Evolutionary conservation across 1,284 basidiomycete genomes (phyloP).

Genomic region (Chalciporus sp.): DNA sequence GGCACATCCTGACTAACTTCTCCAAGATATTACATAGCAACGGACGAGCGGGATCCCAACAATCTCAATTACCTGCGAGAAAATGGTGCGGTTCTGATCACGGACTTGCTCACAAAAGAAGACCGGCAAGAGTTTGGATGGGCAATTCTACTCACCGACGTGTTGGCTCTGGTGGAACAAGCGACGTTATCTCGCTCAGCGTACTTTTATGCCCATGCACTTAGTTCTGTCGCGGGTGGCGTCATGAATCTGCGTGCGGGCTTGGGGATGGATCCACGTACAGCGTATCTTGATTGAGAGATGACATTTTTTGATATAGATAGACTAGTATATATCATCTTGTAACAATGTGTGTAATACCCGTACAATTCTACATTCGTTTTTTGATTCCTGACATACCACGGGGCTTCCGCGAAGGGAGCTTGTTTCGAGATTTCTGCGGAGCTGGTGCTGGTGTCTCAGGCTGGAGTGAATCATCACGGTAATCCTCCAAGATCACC

Average conservation of each 20-base stretch:
- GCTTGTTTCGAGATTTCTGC: no score
- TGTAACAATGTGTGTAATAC: not conserved
- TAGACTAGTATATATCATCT: not conserved
- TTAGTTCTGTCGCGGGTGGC: conserved; percentile 48
- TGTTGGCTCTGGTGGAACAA: conserved; percentile 49
- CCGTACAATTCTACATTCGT: no score
- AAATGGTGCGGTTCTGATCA: conserved; percentile 43
- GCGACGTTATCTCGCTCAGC: conserved; percentile 38
- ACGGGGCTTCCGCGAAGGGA: no score
- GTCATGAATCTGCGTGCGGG: conserved; percentile 44
- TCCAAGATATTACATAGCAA: conserved; percentile 48
- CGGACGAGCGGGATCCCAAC: conserved; percentile 44
- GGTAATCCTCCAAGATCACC: no score
- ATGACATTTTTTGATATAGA: not conserved
- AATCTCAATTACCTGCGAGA: conserved; percentile 39
- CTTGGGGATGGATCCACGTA: conserved; percentile 42
- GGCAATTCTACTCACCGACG: conserved; percentile 46
- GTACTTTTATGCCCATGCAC: conserved; percentile 48
- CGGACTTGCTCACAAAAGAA: conserved; percentile 44
- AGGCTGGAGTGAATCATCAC: no score
- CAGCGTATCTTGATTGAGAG: conserved; percentile 36
- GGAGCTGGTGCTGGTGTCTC: no score
- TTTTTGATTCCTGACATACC: no score
- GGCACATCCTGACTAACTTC: not conserved
- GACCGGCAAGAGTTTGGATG: conserved; percentile 45